Evolutionary conservation across 1,139 yeast genomes (phyloP), one percentile per base, ranked within the genome.

Genomic region (Yamadazyma triangularis): DNA sequence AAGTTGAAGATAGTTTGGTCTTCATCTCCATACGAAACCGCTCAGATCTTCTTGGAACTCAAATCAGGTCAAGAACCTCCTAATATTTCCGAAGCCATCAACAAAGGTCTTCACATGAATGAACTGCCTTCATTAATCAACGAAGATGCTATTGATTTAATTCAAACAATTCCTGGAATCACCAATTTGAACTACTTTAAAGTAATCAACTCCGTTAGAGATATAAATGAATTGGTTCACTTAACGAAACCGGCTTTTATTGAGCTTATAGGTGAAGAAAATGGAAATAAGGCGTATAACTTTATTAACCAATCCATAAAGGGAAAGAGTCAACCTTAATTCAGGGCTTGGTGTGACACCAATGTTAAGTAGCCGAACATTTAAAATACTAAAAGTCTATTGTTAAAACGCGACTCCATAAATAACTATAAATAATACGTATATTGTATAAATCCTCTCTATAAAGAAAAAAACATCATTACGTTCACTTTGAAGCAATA

Each of bases 21-120:
- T 0, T 79, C 95, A 0, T 84, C 95, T 0, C 96, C 98, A 0
- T 71, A 81, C 35, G 95, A 88, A 48, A 86, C 96, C 0, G 96
- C 96, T 0, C 89, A 85, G 45, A 74, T 89, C n/a, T 79, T 89
- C 40, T 56, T 78, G 38, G 88, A 82, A 35, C 60, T 93, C 40
- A 89, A 91, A 48, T 63, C 75, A 5, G 76, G 73, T 23, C 82
- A 86, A 47, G 77, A 73, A 23, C 95, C 93, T 41, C 98, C 98
- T 0, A 89, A 87, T 49, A 74, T 87, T 1, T 74, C 67, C 2
- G 61, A 55, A 26, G 87, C 95, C 1, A 70, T 83, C 2, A 64
- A 69, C 15, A 75, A 77, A 33, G 96, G 96, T 1, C 64, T 66
- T 11, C 68, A 55, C 49, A 51, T 45, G 40, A 70, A 66, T 32